These are phyloP conservation scores for Solanum arcanum DNA, from an alignment of 257 asterid species.

Conservation along the genomic window DNA sequence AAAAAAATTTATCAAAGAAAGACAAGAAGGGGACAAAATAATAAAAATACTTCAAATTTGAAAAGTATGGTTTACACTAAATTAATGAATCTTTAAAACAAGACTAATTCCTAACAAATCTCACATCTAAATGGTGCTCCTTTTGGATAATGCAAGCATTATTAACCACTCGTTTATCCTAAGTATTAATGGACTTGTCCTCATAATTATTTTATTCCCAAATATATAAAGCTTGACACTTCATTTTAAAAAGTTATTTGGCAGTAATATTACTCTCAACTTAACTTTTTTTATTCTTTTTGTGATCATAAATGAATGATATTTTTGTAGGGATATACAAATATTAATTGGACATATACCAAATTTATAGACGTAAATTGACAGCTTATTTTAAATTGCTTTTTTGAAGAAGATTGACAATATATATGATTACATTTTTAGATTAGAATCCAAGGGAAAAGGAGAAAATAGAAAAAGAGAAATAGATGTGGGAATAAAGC, in stretches of 20 bases:
- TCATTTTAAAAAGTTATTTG: slow-evolving; percentile 8
- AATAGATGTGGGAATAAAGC: neutral
- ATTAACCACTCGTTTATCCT: neutral
- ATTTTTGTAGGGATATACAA: neutral
- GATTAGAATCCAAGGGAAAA: neutral
- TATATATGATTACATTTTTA: neutral
- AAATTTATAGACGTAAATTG: neutral
- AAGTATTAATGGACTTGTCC: neutral
- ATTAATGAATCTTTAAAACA: slow-evolving; percentile 7
- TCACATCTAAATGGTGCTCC: slow-evolving; percentile 8
- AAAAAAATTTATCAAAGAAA: neutral
- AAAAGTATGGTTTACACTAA: slow-evolving; percentile 27
- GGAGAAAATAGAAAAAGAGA: neutral
- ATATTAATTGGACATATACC: neutral
- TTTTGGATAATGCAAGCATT: neutral
- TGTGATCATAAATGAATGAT: neutral
- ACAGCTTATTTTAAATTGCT: neutral
- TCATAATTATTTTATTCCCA: neutral
- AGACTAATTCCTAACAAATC: slow-evolving; percentile 46
- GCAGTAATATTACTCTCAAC: slow-evolving; percentile 2
- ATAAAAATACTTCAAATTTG: slow-evolving; percentile 11
- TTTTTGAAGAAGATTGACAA: neutral
- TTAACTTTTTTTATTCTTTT: neutral
- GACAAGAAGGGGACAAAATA: slow-evolving; percentile 36
- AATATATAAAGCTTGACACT: slow-evolving; percentile 12